Evolutionary conservation across 768 basidiomycete genomes (phyloP).

Genomic region (Exidia glandulosa): DNA sequence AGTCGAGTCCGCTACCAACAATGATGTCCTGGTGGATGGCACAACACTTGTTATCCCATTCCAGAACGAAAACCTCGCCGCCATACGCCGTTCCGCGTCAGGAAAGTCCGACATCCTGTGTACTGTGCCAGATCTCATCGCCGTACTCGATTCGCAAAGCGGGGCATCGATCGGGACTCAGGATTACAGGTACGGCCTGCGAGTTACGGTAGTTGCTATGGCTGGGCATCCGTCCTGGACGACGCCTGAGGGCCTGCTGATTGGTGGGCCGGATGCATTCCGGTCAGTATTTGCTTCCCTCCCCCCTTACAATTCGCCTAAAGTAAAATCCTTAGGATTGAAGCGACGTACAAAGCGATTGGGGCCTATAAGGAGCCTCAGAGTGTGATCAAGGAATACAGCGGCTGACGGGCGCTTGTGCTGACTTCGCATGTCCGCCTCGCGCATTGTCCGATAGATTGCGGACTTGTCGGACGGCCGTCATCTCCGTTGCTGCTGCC

Average conservation of each 20-base stretch:
- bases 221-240: slow-evolving; percentile 46
- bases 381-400: slow-evolving; percentile 37
- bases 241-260: slow-evolving; percentile 35
- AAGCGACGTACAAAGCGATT: slow-evolving; percentile 26
- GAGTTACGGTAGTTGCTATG: slow-evolving; percentile 41
- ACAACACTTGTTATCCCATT: slow-evolving; percentile 38
- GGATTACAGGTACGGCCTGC: slow-evolving; percentile 48
- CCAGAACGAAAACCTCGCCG: slow-evolving; percentile 52
- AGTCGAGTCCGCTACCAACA: slow-evolving; percentile 18
- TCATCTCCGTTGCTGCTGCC: no score
- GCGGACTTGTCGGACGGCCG: no score
- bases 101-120: slow-evolving; percentile 31
- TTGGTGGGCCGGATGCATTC: slow-evolving; percentile 44
- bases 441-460: no score
- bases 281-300: slow-evolving; percentile 23
- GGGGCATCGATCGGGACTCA: slow-evolving; percentile 53
- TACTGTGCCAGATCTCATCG: slow-evolving; percentile 55
- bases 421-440: no score
- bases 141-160: slow-evolving; percentile 50
- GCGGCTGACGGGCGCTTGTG: no score
- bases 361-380: slow-evolving; percentile 31
- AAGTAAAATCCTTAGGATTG: slow-evolving; percentile 10
- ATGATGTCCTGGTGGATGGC: neutral
- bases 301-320: neutral
- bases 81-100: slow-evolving; percentile 24